Evolutionary conservation across 352 stramenopile genomes (phyloP).

Genomic region (Pythium sp.): DNA sequence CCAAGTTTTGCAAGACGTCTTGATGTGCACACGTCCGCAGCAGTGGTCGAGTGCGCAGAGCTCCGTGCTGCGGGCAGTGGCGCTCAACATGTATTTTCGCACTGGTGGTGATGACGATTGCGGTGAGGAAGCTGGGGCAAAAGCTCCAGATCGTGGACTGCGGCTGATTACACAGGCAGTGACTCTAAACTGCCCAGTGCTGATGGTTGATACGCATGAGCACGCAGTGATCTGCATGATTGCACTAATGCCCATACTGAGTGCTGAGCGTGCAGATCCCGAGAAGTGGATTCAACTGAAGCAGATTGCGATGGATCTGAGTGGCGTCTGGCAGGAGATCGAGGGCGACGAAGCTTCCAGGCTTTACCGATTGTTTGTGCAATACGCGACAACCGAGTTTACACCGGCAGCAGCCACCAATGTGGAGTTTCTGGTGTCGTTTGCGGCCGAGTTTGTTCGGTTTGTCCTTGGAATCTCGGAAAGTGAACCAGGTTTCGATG

Average conservation of each 20-base stretch:
- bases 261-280: not conserved
- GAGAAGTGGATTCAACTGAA: not conserved
- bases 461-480: not conserved
- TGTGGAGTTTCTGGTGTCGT: not conserved
- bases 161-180: constrained; percentile 24
- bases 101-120: constrained; percentile 6
- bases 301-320: constrained; percentile 13
- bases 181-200: constrained; percentile 29
- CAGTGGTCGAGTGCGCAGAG: constrained; percentile 42
- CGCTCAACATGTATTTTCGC: constrained; percentile 28
- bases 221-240: constrained; percentile 46
- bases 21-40: constrained; percentile 42
- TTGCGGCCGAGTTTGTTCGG: constrained; percentile 5
- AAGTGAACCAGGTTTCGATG: not conserved
- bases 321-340: constrained; percentile 6
- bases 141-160: constrained; percentile 15
- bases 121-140: not conserved
- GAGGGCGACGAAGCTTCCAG: not conserved
- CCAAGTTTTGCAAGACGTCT: constrained; percentile 37
- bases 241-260: constrained; percentile 33
- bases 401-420: not conserved
- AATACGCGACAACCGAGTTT: not conserved
- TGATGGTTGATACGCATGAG: constrained; percentile 31
- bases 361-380: constrained; percentile 7
- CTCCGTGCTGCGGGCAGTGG: constrained; percentile 48